Evolutionary conservation across 129 eudicot species (phyloP), one percentile per base, ranked within the genome.

Genomic region (Lactuca sativa): DNA sequence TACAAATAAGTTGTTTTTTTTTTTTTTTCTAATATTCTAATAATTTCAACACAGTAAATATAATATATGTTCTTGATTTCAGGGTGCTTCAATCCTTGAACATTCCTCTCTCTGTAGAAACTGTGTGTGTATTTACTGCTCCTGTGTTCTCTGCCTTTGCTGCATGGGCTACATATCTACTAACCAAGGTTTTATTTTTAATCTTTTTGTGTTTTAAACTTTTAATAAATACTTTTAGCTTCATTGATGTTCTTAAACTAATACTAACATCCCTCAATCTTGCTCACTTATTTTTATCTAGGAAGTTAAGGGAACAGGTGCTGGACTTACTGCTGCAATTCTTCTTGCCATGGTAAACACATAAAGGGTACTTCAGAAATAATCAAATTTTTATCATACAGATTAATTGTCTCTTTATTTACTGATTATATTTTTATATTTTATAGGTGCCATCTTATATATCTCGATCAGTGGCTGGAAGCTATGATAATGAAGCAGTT

Each of bases 401-500:
- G 4, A 47, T 47, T 49, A 15, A 38, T 58, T 11, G 5, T 67
- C 11, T 38, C 25, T 53, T 37, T 66, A 10, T 51, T 32, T 66
- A n/a, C 9, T 64, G 52, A 38, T 53, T 11, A 21, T n/a, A n/a
- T 33, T 25, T 66, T 64, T 82, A 9, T 72, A 65, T 34, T 13
- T 55, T 74, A 56, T 86, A 93, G 99, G 99, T 93, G 59, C 99
- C 99, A 73, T 93, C 99, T 61, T 93, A 93, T 69, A 93, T 93
- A 82, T 93, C 99, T 62, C 83, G 99, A 71, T 93, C 99, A 58
- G 99, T 93, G 79, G 99, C 99, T 74, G 99, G 99, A 65, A 93
- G 99, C 73, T 93, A 93, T 85, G 99, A 93, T 76, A 93, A 93
- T 90, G 99, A 93, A 85, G 99, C 99, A 68, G 99, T 93, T 69